Percentiles rank a stretch among this genome's conserved stretches.
These are phyloP conservation scores for Apiospora phragmitis DNA, from an alignment of 2,329 filamentous ascomycete species.

Conservation along the genomic window DNA sequence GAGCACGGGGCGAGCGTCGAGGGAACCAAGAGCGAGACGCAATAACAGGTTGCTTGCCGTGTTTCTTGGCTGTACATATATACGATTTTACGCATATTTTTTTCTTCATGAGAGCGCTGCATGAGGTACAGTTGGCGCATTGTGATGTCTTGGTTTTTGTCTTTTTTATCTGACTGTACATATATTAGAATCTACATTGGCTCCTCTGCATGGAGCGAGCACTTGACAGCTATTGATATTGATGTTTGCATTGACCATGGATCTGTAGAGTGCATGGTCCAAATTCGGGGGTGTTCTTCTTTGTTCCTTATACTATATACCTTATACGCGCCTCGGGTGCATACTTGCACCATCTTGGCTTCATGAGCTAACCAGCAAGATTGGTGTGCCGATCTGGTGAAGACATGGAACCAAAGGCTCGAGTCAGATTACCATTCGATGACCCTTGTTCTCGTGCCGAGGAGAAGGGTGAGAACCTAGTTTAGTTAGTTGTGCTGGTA, in stretches of 20 bases:
- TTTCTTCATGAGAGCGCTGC: not conserved
- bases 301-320: too few relatives aligned
- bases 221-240: not conserved
- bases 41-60: not conserved
- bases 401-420: too few relatives aligned
- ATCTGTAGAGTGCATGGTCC: not conserved
- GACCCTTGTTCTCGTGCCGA: not conserved
- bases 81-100: not conserved
- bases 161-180: not conserved
- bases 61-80: not conserved
- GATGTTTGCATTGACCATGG: not conserved
- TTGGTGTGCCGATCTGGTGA: too few relatives aligned
- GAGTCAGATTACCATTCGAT: not conserved
- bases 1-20: conserved; percentile 16
- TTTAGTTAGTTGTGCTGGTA: not conserved
- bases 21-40: not conserved
- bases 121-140: not conserved
- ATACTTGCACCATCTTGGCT: too few relatives aligned
- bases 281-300: not conserved
- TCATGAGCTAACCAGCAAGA: too few relatives aligned
- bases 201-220: not conserved
- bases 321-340: too few relatives aligned
- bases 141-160: not conserved
- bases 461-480: too few relatives aligned
- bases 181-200: not conserved